Percentiles rank a stretch among this genome's conserved stretches.
Evolutionary conservation across 2,329 filamentous ascomycete genomes (phyloP).

Genomic region (Byssochlamys sp.): DNA sequence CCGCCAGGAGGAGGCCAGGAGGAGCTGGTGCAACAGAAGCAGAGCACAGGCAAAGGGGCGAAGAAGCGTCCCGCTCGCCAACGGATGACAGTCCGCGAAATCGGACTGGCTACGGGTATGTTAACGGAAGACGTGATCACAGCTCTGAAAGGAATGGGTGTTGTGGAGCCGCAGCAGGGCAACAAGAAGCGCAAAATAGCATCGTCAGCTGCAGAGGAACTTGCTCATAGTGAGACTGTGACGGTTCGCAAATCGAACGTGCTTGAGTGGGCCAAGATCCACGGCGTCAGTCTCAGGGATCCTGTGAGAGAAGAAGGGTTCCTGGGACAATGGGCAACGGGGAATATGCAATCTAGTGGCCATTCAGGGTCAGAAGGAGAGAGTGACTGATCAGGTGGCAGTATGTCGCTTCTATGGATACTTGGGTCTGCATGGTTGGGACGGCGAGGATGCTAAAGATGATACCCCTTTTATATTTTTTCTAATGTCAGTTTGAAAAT

Average conservation of each 20-base stretch:
- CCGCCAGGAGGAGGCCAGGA: constrained; percentile 17
- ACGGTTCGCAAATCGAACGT: constrained; percentile 52
- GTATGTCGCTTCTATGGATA: neutral
- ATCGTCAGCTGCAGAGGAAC: constrained; percentile 14
- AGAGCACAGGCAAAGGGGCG: constrained; percentile 22
- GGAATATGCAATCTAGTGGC: constrained; percentile 13
- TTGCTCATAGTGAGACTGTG: constrained; percentile 22
- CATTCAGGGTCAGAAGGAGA: constrained; percentile 16
- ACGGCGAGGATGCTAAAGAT: constrained; percentile 2
- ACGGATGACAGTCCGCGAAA: constrained; percentile 57
- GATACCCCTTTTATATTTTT: constrained; percentile 1
- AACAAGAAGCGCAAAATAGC: constrained; percentile 45
- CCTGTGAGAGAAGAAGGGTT: constrained; percentile 69
- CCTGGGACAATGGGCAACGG: constrained; percentile 54
- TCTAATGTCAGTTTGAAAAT: neutral
- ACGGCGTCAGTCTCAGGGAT: constrained; percentile 54
- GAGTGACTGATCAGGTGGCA: constrained; percentile 1
- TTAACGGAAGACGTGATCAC: constrained; percentile 70
- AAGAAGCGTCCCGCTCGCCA: constrained; percentile 37
- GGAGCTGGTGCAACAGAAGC: constrained; percentile 21
- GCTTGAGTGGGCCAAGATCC: constrained; percentile 55
- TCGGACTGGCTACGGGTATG: constrained; percentile 74
- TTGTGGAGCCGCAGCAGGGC: constrained; percentile 47
- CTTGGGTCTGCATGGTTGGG: neutral
- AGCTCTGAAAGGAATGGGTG: constrained; percentile 69